These are phyloP conservation scores for Emergomyces africanus DNA, from an alignment of 2,329 filamentous ascomycete genomes.

Conservation along the genomic window DNA sequence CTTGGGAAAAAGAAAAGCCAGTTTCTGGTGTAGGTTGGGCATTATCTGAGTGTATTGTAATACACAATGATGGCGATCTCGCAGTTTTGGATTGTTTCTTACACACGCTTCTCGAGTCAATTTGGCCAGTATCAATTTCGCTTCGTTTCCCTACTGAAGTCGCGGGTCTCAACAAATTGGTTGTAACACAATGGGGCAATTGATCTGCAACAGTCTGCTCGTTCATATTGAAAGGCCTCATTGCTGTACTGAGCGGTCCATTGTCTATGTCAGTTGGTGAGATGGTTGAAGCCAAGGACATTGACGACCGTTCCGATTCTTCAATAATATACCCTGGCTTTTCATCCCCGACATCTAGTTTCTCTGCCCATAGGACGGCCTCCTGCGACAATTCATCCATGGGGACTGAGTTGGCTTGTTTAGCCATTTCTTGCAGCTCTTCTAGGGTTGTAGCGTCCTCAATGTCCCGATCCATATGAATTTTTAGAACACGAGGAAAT, in stretches of 20 bases:
- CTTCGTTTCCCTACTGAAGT: neutral
- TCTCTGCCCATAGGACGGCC: conserved; percentile 2
- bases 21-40: neutral
- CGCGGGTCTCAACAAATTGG: neutral
- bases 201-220: neutral
- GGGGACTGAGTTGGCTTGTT: conserved; percentile 40
- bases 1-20: neutral
- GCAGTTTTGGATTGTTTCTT: neutral
- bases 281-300: neutral
- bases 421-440: conserved; percentile 56
- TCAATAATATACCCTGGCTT: conserved; percentile 10
- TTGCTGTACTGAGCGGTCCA: neutral
- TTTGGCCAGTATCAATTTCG: neutral
- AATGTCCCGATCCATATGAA: conserved; percentile 63
- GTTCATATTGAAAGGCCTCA: neutral
- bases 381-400: conserved; percentile 10
- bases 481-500: conserved; percentile 63
- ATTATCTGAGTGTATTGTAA: neutral
- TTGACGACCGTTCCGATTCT: conserved; percentile 5
- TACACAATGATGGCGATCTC: neutral
- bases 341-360: conserved; percentile 5
- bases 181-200: neutral
- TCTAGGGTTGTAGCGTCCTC: conserved; percentile 55
- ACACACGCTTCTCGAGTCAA: neutral
- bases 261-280: neutral